Conservation (phyloP, 2,329 filamentous ascomycete genomes). For the Nannizziopsis arthrosporioides region DNA sequence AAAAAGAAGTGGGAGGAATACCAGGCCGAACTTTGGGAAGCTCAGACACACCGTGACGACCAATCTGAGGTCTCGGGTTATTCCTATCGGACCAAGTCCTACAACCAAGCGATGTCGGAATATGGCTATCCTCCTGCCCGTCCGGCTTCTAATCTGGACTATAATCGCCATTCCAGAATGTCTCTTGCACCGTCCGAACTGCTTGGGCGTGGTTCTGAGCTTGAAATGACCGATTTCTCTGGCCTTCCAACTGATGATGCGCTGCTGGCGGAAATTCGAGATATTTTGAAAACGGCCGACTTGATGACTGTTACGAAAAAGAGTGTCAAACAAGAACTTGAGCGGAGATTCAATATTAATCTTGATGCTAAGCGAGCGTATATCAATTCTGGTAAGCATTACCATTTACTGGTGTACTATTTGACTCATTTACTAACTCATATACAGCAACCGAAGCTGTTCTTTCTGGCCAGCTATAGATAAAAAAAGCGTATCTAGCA, state of each 20-base stretch:
- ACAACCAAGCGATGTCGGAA: constrained; percentile 50
- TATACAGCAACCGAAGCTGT: constrained; percentile 60
- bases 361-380: constrained; percentile 83
- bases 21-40: constrained; percentile 94
- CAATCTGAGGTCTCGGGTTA: constrained; percentile 84
- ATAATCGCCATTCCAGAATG: constrained; percentile 55
- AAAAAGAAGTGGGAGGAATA: constrained; percentile 99
- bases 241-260: constrained; percentile 80
- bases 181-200: constrained; percentile 63
- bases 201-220: constrained; percentile 44
- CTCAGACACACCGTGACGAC: constrained; percentile 72
- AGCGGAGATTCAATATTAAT: constrained; percentile 75
- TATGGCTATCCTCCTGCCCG: constrained; percentile 56
- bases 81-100: constrained; percentile 82
- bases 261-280: constrained; percentile 81
- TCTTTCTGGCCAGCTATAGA: constrained; percentile 60
- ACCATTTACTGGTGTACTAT: constrained; percentile 18
- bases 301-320: constrained; percentile 99
- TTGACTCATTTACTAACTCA: background rate
- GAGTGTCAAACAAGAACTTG: constrained; percentile 86
- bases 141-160: constrained; percentile 49
- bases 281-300: constrained; percentile 82
- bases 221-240: constrained; percentile 63
- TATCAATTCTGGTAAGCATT: constrained; percentile 70
- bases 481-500: background rate